Base-by-base conservation (phyloP, 805 yeast species). In the Starmerella stigmatis region DNA sequence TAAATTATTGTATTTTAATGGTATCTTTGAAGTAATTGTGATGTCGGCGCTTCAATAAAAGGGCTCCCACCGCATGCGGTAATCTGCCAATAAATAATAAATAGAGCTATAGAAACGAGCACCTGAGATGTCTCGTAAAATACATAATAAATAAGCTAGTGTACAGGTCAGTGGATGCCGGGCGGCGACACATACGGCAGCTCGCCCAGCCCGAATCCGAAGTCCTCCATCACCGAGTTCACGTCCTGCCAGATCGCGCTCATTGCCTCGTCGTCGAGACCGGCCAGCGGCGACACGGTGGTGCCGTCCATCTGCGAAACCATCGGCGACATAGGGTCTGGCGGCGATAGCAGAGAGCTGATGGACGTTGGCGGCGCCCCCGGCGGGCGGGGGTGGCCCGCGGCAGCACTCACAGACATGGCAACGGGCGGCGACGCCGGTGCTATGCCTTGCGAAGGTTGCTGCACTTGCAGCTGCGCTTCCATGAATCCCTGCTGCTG, bases 141-240 rank as follows among this genome's bases (percentile, higher is more conserved):
- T n/a, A n/a, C n/a, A 13, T 12, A 22, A 34, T 23, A 34, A 34
- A 34, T 34, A 34, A 8, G 30, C 9, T n/a, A 17, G 40, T 9
- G 19, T 16, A 8, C n/a, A 20, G n/a, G 36, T 25, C 12, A 36
- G 30, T 36, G 40, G 15, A 36, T 36, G 13, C 40, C 40, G 8
- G 40, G 40, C 28, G 52, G 52, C 8, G 52, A 49, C 10, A 52
- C 46, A 27, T 52, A 52, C 10, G 56, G 56, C 22, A 52, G 42
- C 39, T 52, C 56, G 37, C 56, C 52, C 10, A 51, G 46, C 1
- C 56, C 56, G 47, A 86, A 86, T 5, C 95, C 96, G 64, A 85
- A 86, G 58, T 85, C 94, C 58, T 82, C 84, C 94, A 86, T 84
- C 47, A 86, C 82, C 39, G 84, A 71, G 52, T 85, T 94, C 23